Conservation (phyloP, 257 asterid species). For the Catharanthus roseus region DNA sequence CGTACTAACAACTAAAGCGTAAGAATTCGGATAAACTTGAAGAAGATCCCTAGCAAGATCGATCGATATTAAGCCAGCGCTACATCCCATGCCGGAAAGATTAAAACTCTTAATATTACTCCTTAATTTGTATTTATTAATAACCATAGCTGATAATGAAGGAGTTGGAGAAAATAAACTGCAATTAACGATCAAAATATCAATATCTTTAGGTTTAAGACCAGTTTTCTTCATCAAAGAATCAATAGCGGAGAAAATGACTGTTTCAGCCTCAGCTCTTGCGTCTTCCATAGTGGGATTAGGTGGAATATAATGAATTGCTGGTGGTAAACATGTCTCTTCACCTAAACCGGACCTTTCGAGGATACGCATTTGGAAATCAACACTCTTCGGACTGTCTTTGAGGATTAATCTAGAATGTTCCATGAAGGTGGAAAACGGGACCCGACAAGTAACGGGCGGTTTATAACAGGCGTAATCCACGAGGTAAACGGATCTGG, state of each 20-base stretch:
- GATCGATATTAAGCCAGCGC: constrained; percentile 75
- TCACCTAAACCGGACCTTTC: constrained; percentile 89
- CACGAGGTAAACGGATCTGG: constrained; percentile 65
- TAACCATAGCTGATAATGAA: constrained; percentile 75
- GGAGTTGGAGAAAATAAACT: constrained; percentile 88
- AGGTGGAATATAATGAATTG: constrained; percentile 77
- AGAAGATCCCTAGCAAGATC: constrained; percentile 72
- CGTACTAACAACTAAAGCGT: constrained; percentile 61
- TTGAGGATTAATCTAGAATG: constrained; percentile 63
- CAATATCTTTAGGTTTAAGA: constrained; percentile 60
- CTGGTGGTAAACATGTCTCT: constrained; percentile 74
- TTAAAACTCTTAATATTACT: constrained; percentile 65
- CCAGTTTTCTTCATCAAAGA: constrained; percentile 50
- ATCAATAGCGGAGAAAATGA: constrained; percentile 66
- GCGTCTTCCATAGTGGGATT: constrained; percentile 79
- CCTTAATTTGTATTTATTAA: constrained; percentile 63
- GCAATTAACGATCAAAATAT: constrained; percentile 66
- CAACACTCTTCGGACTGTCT: constrained; percentile 69
- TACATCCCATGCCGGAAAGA: constrained; percentile 90
- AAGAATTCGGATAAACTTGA: constrained; percentile 60
- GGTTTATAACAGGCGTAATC: constrained; percentile 78
- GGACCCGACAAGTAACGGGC: constrained; percentile 62
- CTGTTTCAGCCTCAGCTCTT: constrained; percentile 57
- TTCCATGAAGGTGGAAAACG: constrained; percentile 80
- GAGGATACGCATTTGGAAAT: constrained; percentile 79